A percentile compares a stretch with the other conserved stretches of the same genome.
phyloP scores from a whole-genome alignment of 2,329 filamentous ascomycete species.

The Xylariaceae sp. region DNA sequence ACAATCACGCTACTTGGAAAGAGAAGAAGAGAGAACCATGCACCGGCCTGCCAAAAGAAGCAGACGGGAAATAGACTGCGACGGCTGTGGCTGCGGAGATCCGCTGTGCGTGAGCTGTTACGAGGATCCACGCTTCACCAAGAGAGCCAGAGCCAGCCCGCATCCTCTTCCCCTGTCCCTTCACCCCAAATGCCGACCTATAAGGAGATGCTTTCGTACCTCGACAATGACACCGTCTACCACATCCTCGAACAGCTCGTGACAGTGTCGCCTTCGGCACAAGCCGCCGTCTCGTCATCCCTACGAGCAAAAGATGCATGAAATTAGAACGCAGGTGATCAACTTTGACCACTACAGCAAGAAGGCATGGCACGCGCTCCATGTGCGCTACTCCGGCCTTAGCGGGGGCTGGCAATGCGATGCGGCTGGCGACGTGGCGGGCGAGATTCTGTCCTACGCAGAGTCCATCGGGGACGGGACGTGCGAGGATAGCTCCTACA shows the following conservation, averaged over 20 bases:
- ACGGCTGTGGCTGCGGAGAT: not conserved
- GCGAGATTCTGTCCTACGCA: not conserved
- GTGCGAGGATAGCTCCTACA: not conserved
- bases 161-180: not conserved
- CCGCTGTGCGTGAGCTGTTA: not conserved
- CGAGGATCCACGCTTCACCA: not conserved
- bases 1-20: too few relatives aligned
- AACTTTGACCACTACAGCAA: conserved; percentile 4
- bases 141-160: not conserved
- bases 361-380: conserved; percentile 5
- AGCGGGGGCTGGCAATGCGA: conserved; percentile 3
- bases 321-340: not conserved
- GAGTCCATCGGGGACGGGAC: not conserved
- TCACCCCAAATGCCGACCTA: not conserved
- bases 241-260: conserved; percentile 1
- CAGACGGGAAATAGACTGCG: not conserved
- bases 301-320: not conserved
- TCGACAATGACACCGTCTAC: conserved; percentile 1
- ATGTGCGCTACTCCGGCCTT: conserved; percentile 4
- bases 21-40: too few relatives aligned
- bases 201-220: conserved; percentile 2
- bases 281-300: not conserved
- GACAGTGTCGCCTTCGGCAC: not conserved
- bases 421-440: not conserved
- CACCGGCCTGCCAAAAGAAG: conserved; percentile 1